Evolutionary conservation across 2,329 filamentous ascomycete genomes (phyloP).

Genomic region (Aureobasidium leucospermi): DNA sequence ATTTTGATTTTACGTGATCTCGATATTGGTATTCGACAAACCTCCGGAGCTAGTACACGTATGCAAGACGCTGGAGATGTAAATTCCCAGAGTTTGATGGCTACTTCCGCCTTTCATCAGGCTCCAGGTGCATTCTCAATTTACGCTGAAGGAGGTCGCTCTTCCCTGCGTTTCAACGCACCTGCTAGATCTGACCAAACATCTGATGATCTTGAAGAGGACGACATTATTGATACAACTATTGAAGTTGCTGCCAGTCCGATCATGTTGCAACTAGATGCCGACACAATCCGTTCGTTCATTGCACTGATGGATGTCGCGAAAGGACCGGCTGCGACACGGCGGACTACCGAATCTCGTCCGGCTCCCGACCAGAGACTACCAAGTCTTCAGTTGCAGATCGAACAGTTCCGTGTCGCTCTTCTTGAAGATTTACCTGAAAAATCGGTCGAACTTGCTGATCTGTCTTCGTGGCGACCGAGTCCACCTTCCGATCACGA

Average conservation of each 20-base stretch:
- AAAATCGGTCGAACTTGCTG: background rate
- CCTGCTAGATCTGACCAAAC: background rate
- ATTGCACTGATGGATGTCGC: background rate
- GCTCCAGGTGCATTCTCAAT: slow-evolving; percentile 43
- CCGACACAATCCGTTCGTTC: background rate
- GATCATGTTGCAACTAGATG: background rate
- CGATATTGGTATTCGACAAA: background rate
- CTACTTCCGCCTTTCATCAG: slow-evolving; percentile 17
- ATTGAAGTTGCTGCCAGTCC: background rate
- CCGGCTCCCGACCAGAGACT: background rate
- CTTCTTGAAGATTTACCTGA: slow-evolving; percentile 1
- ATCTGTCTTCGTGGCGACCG: background rate
- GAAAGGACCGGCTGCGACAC: background rate
- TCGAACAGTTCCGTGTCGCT: background rate
- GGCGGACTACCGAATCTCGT: background rate
- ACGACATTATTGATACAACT: background rate
- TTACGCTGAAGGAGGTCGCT: slow-evolving; percentile 31
- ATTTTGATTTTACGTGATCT: background rate
- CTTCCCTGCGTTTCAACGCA: background rate
- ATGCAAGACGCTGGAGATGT: background rate
- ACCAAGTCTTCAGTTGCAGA: background rate
- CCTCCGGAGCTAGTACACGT: background rate
- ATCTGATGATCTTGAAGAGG: background rate
- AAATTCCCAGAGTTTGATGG: slow-evolving; percentile 1
- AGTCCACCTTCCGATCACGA: background rate